phyloP scores from a whole-genome alignment of 257 asterid species.

The Plantago elongata region DNA sequence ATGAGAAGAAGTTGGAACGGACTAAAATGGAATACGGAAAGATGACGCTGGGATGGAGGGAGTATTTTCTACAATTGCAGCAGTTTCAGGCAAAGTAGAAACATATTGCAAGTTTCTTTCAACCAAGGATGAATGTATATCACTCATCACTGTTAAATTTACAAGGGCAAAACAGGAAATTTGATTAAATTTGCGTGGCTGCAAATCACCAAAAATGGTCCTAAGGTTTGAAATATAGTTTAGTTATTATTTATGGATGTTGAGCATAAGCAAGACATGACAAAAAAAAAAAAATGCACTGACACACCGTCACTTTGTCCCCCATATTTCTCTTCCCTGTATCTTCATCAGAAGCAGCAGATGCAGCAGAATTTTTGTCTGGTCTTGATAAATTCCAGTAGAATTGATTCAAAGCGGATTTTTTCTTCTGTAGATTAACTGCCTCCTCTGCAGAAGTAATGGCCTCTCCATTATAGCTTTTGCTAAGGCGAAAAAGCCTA shows the following conservation, averaged over 20 bases:
- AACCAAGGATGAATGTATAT: no score
- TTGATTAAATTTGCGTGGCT: no score
- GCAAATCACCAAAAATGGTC: no score
- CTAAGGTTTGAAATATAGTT: not conserved
- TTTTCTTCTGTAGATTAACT: slow-evolving; percentile 70
- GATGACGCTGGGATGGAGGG: no score
- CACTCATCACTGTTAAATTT: no score
- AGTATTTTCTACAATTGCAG: no score
- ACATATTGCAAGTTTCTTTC: no score
- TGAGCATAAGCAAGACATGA: slow-evolving; percentile 13
- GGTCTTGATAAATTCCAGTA: slow-evolving; percentile 65
- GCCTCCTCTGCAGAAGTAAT: slow-evolving; percentile 89
- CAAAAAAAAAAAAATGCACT: slow-evolving; percentile 22
- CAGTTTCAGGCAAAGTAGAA: no score
- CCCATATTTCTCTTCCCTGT: slow-evolving; percentile 67
- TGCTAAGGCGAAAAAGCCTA: slow-evolving; percentile 80
- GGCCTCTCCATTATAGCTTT: slow-evolving; percentile 59
- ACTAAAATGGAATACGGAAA: no score
- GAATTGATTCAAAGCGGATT: slow-evolving; percentile 66
- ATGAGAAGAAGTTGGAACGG: no score
- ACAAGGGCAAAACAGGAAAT: no score
- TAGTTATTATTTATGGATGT: not conserved
- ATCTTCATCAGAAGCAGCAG: slow-evolving; percentile 40
- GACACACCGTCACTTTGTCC: slow-evolving; percentile 76
- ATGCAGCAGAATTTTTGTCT: slow-evolving; percentile 38